Conservation (phyloP, 495 filamentous ascomycete genomes). For the Tuber umbilicatum region DNA sequence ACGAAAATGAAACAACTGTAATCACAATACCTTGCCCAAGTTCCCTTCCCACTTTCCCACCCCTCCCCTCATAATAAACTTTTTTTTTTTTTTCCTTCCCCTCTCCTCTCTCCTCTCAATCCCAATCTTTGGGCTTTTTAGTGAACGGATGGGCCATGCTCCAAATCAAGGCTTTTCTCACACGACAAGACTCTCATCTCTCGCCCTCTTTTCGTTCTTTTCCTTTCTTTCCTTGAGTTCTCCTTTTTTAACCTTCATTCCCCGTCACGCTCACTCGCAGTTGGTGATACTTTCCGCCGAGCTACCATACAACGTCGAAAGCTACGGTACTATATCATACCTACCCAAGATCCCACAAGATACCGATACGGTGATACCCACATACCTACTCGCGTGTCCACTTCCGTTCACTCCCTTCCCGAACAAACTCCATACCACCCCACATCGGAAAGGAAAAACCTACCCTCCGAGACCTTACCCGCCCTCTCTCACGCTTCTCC, state of each 20-base stretch:
- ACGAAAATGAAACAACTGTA: slow-evolving; percentile 4
- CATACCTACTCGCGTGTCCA: neutral
- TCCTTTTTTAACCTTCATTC: neutral
- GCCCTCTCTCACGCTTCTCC: slow-evolving; percentile 1
- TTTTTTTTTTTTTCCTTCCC: neutral
- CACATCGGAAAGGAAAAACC: slow-evolving; percentile 4
- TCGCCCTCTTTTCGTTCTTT: neutral
- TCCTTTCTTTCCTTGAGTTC: neutral
- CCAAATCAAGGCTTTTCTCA: neutral
- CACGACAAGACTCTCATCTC: neutral
- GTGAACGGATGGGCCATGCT: neutral
- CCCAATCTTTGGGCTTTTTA: neutral
- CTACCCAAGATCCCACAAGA: neutral
- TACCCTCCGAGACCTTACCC: slow-evolving; percentile 11
- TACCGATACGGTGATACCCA: neutral
- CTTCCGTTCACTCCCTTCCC: neutral
- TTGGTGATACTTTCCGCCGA: neutral
- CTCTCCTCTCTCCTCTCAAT: neutral
- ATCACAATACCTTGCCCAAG: neutral
- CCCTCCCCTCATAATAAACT: neutral
- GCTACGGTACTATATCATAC: neutral
- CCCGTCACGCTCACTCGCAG: neutral
- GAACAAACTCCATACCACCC: slow-evolving; percentile 4
- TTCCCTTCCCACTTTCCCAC: slow-evolving; percentile 6
- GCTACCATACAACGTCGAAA: neutral